A percentile compares a stretch with the other conserved stretches of the same genome.
Evolutionary conservation across 805 yeast genomes (phyloP).

Genomic region (Candida fluviatilis): DNA sequence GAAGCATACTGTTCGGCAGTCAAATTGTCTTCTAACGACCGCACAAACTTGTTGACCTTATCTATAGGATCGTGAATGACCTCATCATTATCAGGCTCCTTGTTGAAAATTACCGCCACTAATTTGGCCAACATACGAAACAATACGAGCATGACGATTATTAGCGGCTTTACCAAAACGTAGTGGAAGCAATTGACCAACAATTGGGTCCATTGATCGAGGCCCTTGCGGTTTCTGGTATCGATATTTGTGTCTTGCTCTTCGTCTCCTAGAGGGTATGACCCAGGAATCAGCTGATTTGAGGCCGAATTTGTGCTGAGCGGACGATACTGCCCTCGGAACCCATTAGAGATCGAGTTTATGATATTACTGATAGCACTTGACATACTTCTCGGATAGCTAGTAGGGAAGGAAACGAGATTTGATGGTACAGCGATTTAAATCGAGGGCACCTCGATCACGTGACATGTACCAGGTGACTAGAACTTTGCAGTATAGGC

Average conservation of each 20-base stretch:
- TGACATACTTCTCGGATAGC: background rate
- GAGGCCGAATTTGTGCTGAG: background rate
- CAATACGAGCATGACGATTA: slow-evolving; percentile 17
- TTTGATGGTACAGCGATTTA: too few species aligned
- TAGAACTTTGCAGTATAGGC: too few species aligned
- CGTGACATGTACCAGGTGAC: too few species aligned
- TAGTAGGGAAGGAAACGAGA: too few species aligned
- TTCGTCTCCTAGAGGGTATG: background rate
- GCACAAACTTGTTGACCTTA: slow-evolving; percentile 47
- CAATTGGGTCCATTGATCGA: background rate
- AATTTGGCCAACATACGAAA: slow-evolving; percentile 21
- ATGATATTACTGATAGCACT: background rate
- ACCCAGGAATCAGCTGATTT: background rate
- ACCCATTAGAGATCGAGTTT: background rate
- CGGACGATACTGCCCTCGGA: background rate
- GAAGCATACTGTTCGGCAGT: slow-evolving; percentile 18
- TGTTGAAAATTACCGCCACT: slow-evolving; percentile 21
- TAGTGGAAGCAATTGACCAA: slow-evolving; percentile 4
- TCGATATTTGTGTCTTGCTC: background rate
- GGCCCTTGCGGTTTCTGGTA: background rate
- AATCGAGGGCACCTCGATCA: too few species aligned
- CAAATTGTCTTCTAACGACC: slow-evolving; percentile 47
- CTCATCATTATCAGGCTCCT: slow-evolving; percentile 13
- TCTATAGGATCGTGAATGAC: slow-evolving; percentile 46
- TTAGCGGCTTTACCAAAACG: slow-evolving; percentile 21